phyloP scores from a whole-genome alignment of 805 yeast genomes.

The Zygoascus flipseniorum region DNA sequence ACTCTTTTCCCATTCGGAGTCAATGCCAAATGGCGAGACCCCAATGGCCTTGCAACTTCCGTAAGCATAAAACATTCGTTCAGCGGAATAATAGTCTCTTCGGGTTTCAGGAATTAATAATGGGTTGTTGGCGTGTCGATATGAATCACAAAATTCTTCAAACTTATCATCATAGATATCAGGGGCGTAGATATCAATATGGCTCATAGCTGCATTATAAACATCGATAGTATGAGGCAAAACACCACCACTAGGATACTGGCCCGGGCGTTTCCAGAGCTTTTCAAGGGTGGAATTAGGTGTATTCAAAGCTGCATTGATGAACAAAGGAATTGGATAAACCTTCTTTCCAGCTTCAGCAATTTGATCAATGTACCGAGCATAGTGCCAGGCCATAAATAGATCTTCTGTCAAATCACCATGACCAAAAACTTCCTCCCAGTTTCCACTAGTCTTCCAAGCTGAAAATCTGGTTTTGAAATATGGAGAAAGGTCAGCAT shows the following conservation, averaged over 20 bases:
- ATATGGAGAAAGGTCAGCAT: neutral
- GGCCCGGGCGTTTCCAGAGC: constrained; percentile 9
- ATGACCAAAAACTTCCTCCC: constrained; percentile 12
- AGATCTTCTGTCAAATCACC: constrained; percentile 11
- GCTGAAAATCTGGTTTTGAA: neutral
- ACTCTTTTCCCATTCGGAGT: constrained; percentile 8
- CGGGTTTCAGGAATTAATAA: constrained; percentile 16
- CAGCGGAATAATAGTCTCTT: constrained; percentile 13
- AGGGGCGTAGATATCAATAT: constrained; percentile 10
- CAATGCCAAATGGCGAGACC: constrained; percentile 16
- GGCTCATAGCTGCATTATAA: constrained; percentile 5
- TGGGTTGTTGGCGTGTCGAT: constrained; percentile 6
- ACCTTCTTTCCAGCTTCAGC: constrained; percentile 11
- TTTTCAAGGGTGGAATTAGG: constrained; percentile 2
- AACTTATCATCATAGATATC: constrained; percentile 12
- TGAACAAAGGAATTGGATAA: constrained; percentile 11
- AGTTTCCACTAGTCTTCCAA: neutral
- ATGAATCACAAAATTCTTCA: constrained; percentile 8
- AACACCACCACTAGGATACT: constrained; percentile 16
- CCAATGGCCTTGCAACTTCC: constrained; percentile 14
- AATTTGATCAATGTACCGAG: constrained; percentile 11
- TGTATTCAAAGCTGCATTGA: constrained; percentile 10
- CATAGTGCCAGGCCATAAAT: constrained; percentile 16
- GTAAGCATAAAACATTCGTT: constrained; percentile 8
- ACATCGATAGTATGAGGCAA: constrained; percentile 11